Percentiles rank a stretch among this genome's conserved stretches.
phyloP scores from a whole-genome alignment of 768 basidiomycete species.

The Chalciporus sphaerocephalus region DNA sequence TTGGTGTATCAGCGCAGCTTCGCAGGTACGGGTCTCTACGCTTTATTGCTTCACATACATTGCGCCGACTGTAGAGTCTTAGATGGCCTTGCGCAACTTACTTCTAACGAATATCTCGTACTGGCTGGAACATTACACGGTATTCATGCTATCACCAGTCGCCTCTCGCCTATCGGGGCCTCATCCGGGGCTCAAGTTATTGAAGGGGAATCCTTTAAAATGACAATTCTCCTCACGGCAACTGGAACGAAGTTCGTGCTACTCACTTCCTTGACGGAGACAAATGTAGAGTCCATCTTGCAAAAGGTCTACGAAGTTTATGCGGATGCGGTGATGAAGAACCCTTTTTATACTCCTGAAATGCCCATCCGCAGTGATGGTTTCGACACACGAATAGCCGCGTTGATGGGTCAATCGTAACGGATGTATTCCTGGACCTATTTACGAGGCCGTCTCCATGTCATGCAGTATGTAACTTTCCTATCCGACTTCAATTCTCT shows the following conservation, averaged over 20 bases:
- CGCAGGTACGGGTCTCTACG: conserved; percentile 72
- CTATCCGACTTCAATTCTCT: not conserved
- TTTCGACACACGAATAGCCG: conserved; percentile 71
- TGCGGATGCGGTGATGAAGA: conserved; percentile 96
- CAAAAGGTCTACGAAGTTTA: conserved; percentile 91
- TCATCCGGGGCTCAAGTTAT: conserved; percentile 93
- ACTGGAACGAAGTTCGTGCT: conserved; percentile 97
- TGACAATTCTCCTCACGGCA: conserved; percentile 82
- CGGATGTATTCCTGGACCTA: not conserved
- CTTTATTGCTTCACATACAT: not conserved
- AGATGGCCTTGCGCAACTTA: conserved; percentile 90
- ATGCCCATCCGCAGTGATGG: conserved; percentile 95
- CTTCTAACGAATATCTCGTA: conserved; percentile 92
- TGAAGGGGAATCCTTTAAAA: conserved; percentile 93
- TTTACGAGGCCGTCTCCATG: not conserved
- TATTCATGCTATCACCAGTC: conserved; percentile 96
- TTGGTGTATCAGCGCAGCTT: conserved; percentile 92
- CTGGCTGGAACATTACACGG: conserved; percentile 96
- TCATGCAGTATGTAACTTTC: not conserved
- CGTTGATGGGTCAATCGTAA: conserved; percentile 39
- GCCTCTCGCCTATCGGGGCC: conserved; percentile 75
- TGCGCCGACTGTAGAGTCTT: conserved; percentile 6
- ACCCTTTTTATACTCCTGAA: conserved; percentile 98
- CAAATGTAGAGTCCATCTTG: conserved; percentile 63
- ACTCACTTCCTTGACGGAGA: conserved; percentile 74